Evolutionary conservation across 2,329 filamentous ascomycete genomes (phyloP), one percentile per base, ranked within the genome.

Genomic region (Hypoxylon sp.): DNA sequence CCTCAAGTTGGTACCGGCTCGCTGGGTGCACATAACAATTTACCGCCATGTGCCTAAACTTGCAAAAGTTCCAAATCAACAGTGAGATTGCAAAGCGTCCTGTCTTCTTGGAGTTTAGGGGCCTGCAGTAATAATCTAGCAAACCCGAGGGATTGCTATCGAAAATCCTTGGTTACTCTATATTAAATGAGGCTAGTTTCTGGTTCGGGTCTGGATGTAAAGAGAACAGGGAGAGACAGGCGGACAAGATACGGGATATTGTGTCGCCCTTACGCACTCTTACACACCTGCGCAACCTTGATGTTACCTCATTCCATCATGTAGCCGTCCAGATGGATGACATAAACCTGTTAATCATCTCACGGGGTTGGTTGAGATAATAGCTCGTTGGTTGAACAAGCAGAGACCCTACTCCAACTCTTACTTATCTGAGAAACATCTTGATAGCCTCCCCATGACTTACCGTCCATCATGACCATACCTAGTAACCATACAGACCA

Each of bases 21-120:
- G 49, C 50, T 61, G 55, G 58, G 53, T 59, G 30, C 53, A 44
- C 53, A 51, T 58, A 37, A 37, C 43, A 41, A 55, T 62, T 55
- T 65, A 49, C 46, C 50, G 59, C 58, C 37, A 47, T 19, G 47
- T 49, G 52, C 51, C 51, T 64, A 49, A 62, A 46, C 34, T 57
- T 60, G 34, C 62, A 64, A 64, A 64, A 64, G 62, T 64, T 64
- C 62, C 62, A 60, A 57, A 32, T 37, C 32, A 17, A 41, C 37
- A 17, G 37, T 41, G 37, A 41, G 37, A 8, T n/a, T 39, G 37
- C n/a, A n/a, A 39, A 39, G 4, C n/a, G n/a, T 39, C 37, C 37
- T 19, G n/a, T 11, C 22, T n/a, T 10, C 28, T 43, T 53, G 41
- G 56, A 54, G 41, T n/a, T n/a, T 37, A 37, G 32, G n/a, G 32